phyloP scores from a whole-genome alignment of 1,139 yeast species.

The Zygoascus sp. region DNA sequence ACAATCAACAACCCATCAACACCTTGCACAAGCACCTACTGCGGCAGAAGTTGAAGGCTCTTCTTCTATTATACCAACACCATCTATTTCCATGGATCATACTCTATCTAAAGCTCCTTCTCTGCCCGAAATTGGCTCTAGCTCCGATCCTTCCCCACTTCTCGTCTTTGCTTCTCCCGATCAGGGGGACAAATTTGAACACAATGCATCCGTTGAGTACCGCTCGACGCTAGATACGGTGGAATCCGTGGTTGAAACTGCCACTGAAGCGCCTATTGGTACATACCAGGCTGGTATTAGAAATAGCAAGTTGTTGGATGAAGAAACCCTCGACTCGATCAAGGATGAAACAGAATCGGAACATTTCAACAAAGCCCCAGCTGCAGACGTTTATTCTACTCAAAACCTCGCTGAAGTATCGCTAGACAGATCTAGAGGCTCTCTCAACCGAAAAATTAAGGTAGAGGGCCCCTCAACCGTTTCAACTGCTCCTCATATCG shows the following conservation, averaged over 20 bases:
- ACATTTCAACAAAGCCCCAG: not conserved
- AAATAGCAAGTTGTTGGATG: not conserved
- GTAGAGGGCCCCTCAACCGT: no score
- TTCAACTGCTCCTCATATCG: not conserved
- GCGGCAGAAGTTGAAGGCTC: no score
- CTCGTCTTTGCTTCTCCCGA: not conserved
- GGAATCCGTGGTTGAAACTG: no score
- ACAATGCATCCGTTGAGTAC: not conserved
- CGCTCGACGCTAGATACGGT: no score
- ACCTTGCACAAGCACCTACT: not conserved
- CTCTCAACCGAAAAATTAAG: not conserved
- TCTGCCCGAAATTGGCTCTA: slow-evolving; percentile 1
- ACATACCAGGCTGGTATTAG: not conserved
- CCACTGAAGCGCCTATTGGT: not conserved
- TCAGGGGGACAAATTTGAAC: not conserved
- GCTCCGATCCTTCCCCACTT: not conserved
- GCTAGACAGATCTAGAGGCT: not conserved
- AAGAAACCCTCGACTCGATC: not conserved
- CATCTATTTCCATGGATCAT: not conserved
- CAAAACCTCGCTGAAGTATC: not conserved
- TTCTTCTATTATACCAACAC: no score
- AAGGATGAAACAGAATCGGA: not conserved
- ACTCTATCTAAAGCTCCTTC: not conserved
- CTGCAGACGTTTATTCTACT: no score
- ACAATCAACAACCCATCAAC: no score